phyloP scores from a whole-genome alignment of 106 monocot genomes.

The Dendrobium nobile region DNA sequence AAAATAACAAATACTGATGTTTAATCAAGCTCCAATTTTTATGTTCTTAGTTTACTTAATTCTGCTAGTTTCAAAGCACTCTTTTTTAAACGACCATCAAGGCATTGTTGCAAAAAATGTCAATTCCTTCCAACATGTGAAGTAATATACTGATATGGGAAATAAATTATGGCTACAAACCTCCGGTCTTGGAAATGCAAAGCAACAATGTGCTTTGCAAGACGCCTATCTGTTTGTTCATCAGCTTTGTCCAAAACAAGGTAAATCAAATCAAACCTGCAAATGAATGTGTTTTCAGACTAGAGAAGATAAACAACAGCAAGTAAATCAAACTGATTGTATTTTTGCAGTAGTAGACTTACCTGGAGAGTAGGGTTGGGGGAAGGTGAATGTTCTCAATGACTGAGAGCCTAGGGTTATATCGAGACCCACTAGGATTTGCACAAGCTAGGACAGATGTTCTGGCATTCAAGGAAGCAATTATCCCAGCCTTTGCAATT shows the following conservation, averaged over 20 bases:
- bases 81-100: neutral
- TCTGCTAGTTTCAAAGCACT: neutral
- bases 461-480: constrained; percentile 96
- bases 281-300: neutral
- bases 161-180: constrained; percentile 21
- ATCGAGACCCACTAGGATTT: constrained; percentile 97
- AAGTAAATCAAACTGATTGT: neutral
- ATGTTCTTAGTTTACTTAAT: neutral
- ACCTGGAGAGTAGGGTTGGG: constrained; percentile 96
- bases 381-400: constrained; percentile 98
- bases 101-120: neutral
- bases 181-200: constrained; percentile 83
- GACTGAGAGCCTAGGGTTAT: constrained; percentile 96
- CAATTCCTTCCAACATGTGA: neutral
- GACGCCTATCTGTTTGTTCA: constrained; percentile 84
- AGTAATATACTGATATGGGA: neutral
- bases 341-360: constrained; percentile 1
- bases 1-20: neutral
- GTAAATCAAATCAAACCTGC: constrained; percentile 97
- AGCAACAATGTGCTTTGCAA: constrained; percentile 96
- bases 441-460: constrained; percentile 97
- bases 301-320: neutral
- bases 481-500: constrained; percentile 98
- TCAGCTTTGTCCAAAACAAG: constrained; percentile 94
- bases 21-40: neutral